phyloP scores from a whole-genome alignment of 805 yeast genomes.

The Zygosaccharomyces bisporus region DNA sequence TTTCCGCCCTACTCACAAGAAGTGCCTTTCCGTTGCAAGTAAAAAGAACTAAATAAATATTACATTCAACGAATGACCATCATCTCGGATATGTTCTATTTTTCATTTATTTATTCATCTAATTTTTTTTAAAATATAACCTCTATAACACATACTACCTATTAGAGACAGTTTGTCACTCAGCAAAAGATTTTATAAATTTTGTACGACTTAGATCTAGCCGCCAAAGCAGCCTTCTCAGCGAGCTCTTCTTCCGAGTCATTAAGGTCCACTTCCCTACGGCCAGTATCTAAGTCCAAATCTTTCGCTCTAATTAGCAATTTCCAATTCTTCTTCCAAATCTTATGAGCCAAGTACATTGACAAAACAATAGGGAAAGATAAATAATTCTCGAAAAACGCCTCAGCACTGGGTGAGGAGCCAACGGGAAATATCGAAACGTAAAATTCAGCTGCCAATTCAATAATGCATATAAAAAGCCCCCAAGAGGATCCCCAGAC shows the following conservation, averaged over 20 bases:
- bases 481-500: slow-evolving; percentile 65
- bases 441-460: slow-evolving; percentile 78
- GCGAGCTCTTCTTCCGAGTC: too few relatives aligned
- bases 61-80: too few relatives aligned
- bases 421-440: slow-evolving; percentile 70
- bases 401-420: slow-evolving; percentile 46
- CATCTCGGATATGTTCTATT: too few relatives aligned
- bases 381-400: slow-evolving; percentile 63
- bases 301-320: slow-evolving; percentile 44
- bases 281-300: slow-evolving; percentile 60
- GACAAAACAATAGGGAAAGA: slow-evolving; percentile 59
- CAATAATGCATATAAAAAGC: slow-evolving; percentile 49
- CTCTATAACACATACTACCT: not conserved
- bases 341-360: slow-evolving; percentile 55
- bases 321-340: slow-evolving; percentile 44
- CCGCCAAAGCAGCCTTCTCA: not conserved
- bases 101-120: too few relatives aligned
- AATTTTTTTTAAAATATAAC: too few relatives aligned
- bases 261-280: too few relatives aligned
- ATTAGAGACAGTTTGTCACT: not conserved
- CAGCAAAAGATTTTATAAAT: not conserved
- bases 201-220: not conserved
- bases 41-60: too few relatives aligned
- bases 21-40: too few relatives aligned
- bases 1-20: too few relatives aligned